Evolutionary conservation across 768 basidiomycete species (phyloP).

Genomic region (Hericium rajendrae): DNA sequence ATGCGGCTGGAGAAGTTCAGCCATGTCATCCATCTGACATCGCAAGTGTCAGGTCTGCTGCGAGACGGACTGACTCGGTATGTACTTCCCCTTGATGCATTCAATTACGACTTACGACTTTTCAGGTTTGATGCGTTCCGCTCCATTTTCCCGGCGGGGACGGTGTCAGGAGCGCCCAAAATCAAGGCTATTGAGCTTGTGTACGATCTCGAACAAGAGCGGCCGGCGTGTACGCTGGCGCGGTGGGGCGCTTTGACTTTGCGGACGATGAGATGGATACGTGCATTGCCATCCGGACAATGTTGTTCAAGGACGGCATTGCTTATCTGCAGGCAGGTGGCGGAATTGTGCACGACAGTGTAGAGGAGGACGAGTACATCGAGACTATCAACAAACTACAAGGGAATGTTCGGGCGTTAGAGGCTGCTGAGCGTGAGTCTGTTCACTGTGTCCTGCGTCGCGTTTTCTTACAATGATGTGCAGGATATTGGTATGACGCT

Average conservation of each 20-base stretch:
- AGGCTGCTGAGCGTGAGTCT: slow-evolving; percentile 77
- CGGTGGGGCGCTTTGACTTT: slow-evolving; percentile 97
- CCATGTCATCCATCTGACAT: slow-evolving; percentile 96
- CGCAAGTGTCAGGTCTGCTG: slow-evolving; percentile 82
- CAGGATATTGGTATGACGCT: slow-evolving; percentile 65
- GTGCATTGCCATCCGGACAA: slow-evolving; percentile 97
- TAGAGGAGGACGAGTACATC: slow-evolving; percentile 93
- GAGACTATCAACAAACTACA: slow-evolving; percentile 94
- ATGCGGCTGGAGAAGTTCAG: slow-evolving; percentile 94
- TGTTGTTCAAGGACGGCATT: slow-evolving; percentile 89
- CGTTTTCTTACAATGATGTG: slow-evolving; percentile 14
- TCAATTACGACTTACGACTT: neutral
- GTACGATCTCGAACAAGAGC: slow-evolving; percentile 76
- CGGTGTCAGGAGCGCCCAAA: slow-evolving; percentile 97
- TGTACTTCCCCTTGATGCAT: slow-evolving; percentile 1
- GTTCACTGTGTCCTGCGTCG: neutral
- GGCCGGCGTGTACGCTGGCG: slow-evolving; percentile 91
- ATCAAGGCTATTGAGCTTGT: slow-evolving; percentile 97
- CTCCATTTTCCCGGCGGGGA: slow-evolving; percentile 97
- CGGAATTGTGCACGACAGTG: slow-evolving; percentile 94
- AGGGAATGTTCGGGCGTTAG: slow-evolving; percentile 78
- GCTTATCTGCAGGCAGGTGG: slow-evolving; percentile 95
- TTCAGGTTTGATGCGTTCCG: slow-evolving; percentile 94
- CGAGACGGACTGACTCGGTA: slow-evolving; percentile 80
- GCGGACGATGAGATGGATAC: slow-evolving; percentile 93